Evolutionary conservation across 1,139 yeast species (phyloP).

Genomic region (Candida glucosophila): DNA sequence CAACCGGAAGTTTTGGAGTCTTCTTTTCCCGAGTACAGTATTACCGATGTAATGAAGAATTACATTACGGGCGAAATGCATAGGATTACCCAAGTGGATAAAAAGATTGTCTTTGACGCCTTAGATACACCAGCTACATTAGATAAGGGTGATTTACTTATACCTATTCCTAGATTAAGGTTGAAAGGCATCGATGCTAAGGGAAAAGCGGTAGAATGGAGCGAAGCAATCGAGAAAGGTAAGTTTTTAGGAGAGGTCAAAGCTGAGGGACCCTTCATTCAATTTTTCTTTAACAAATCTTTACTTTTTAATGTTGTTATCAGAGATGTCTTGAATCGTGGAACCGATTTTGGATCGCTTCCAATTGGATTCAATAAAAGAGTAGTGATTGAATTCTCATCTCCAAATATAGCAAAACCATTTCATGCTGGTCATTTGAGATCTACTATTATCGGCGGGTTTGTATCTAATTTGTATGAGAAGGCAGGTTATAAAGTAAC

Average conservation of each 20-base stretch:
- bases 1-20: conserved; percentile 19
- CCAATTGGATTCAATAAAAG: conserved; percentile 71
- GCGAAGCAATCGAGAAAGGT: conserved; percentile 58
- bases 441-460: conserved; percentile 98
- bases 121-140: conserved; percentile 80
- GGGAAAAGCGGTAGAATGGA: conserved; percentile 80
- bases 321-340: conserved; percentile 60
- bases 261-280: conserved; percentile 87
- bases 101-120: conserved; percentile 66
- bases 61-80: conserved; percentile 77
- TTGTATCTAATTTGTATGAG: conserved; percentile 82
- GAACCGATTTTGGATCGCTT: conserved; percentile 59
- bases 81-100: conserved; percentile 63
- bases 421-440: conserved; percentile 99
- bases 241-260: conserved; percentile 60
- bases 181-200: conserved; percentile 81
- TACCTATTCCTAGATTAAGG: conserved; percentile 91
- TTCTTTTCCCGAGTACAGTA: conserved; percentile 63
- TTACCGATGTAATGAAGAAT: conserved; percentile 79
- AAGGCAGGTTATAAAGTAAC: conserved; percentile 83
- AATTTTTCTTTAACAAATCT: conserved; percentile 69
- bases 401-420: conserved; percentile 98
- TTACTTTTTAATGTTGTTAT: conserved; percentile 62
- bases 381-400: conserved; percentile 80
- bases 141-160: conserved; percentile 87